Evolutionary conservation across 495 filamentous ascomycete genomes (phyloP).

Genomic region (Cladorrhinum samala): DNA sequence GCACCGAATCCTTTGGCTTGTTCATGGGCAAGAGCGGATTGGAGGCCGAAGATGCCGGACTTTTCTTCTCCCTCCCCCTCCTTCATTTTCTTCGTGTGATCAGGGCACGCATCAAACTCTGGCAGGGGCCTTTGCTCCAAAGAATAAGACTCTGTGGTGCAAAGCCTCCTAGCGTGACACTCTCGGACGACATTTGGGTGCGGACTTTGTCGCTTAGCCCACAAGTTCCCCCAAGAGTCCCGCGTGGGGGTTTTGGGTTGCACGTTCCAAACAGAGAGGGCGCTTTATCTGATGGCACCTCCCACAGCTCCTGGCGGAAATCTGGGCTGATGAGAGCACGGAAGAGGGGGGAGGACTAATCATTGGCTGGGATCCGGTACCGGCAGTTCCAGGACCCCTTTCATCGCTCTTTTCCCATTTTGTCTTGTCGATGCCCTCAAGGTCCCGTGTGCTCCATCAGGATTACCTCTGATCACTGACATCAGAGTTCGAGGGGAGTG

Average conservation of each 20-base stretch:
- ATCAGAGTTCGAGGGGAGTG: not conserved
- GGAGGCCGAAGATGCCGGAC: not conserved
- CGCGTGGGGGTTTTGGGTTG: slow-evolving; percentile 1
- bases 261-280: not conserved
- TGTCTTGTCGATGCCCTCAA: too few species aligned
- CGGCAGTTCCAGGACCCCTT: too few species aligned
- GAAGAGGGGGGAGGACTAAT: not conserved
- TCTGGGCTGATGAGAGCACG: too few species aligned
- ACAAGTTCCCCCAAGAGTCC: not conserved
- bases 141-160: not conserved
- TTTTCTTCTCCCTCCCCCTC: not conserved
- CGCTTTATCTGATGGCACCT: too few species aligned
- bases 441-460: too few species aligned
- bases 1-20: not conserved
- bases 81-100: not conserved
- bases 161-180: slow-evolving; percentile 3
- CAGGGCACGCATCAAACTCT: slow-evolving; percentile 1
- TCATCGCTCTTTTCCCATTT: too few species aligned
- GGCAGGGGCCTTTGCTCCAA: slow-evolving; percentile 6
- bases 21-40: not conserved
- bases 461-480: slow-evolving; percentile 1
- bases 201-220: slow-evolving; percentile 1
- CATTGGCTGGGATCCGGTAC: too few species aligned
- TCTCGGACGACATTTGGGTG: not conserved
- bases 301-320: too few species aligned